Evolutionary conservation across 2,329 filamentous ascomycete genomes (phyloP), one percentile per base, ranked within the genome.

Genomic region (Colletotrichum sp.): DNA sequence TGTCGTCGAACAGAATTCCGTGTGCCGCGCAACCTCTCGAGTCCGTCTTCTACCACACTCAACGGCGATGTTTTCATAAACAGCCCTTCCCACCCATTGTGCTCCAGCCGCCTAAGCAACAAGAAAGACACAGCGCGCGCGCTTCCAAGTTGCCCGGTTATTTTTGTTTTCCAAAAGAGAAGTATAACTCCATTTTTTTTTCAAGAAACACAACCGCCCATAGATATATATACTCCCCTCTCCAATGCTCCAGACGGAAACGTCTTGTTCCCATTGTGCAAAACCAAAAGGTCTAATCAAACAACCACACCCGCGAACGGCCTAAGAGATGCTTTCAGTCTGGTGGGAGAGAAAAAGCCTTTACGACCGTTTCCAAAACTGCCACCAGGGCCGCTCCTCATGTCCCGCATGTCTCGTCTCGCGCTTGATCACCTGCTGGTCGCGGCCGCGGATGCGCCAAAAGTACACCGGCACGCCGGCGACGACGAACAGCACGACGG

Each of bases 381-480:
- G 89, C 90, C 91, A 93, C 84, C 90, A 89, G 52, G 85, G 83
- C 74, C 81, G 82, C 69, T 81, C 83, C 10, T 80, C 71, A 39
- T 66, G 36, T 10, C 49, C 70, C 80, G 16, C 79, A 28, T 63
- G 75, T 52, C 76, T 55, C 63, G 77, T 78, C 77, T 88, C 87
- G 75, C 87, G 85, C 80, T 88, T 88, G 12, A 84, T 82, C 30
- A 88, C 83, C 79, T 87, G 84, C 79, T 87, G 84, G 80, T 94
- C 92, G 63, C 92, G 89, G 26, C 93, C 90, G 67, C 92, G 92
- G 63, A 98, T 93, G 79, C 95, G 91, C 92, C 94, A 98, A 83
- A 95, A 98, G 85, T 96, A 99, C 32, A 99, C 92, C 0, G 96
- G 95, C 49, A 99, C 88, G 1, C 97, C 97, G 0, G 92, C 93